These are phyloP conservation scores for Trichophyton verrucosum DNA, from an alignment of 2,329 filamentous ascomycete species.

Conservation along the genomic window DNA sequence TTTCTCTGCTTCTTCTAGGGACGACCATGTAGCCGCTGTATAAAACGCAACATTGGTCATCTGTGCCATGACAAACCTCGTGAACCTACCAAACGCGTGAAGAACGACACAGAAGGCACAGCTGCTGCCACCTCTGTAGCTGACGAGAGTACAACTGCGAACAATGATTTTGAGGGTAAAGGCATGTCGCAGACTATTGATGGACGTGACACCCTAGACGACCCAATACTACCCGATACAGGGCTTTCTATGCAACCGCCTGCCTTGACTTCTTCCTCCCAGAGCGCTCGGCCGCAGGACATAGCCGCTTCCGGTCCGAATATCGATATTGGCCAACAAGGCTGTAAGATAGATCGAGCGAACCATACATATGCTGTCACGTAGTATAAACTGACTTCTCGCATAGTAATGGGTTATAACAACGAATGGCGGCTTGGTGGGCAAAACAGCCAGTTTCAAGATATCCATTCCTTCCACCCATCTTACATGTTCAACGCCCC, in stretches of 20 bases:
- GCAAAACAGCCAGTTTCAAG: constrained; percentile 67
- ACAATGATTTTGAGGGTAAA: constrained; percentile 34
- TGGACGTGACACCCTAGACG: constrained; percentile 42
- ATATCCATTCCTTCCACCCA: constrained; percentile 87
- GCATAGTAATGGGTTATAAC: constrained; percentile 65
- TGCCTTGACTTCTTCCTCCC: constrained; percentile 33
- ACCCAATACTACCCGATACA: constrained; percentile 31
- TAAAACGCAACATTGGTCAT: constrained; percentile 97
- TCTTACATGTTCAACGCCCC: constrained; percentile 92
- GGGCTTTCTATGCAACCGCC: constrained; percentile 40
- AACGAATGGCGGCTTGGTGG: constrained; percentile 56
- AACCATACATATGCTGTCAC: constrained; percentile 12
- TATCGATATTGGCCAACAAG: constrained; percentile 53
- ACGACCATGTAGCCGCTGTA: constrained; percentile 90
- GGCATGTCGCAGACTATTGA: constrained; percentile 44
- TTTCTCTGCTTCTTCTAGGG: constrained; percentile 44
- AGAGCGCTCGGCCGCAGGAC: constrained; percentile 54
- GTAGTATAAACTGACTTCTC: constrained; percentile 13
- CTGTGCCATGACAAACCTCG: constrained; percentile 95
- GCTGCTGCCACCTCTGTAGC: constrained; percentile 46
- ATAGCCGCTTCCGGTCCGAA: constrained; percentile 55
- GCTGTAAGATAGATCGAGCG: constrained; percentile 49
- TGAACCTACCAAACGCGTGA: constrained; percentile 72
- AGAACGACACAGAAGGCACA: constrained; percentile 48
- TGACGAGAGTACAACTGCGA: constrained; percentile 39